These are phyloP conservation scores for Cyberlindnera maclurae DNA, from an alignment of 805 yeast genomes.

Conservation along the genomic window DNA sequence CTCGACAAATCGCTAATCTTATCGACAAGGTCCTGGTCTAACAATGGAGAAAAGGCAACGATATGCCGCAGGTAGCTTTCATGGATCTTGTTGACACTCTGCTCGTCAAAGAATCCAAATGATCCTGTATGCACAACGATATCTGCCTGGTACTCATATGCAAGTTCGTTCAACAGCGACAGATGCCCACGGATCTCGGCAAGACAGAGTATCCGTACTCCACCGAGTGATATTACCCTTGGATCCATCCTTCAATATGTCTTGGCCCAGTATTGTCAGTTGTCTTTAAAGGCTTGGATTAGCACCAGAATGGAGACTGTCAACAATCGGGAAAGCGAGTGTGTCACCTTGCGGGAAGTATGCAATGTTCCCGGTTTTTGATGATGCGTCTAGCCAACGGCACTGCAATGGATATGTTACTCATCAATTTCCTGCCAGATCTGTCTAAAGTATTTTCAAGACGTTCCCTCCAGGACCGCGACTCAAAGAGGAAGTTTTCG, in stretches of 20 bases:
- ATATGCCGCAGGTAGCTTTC: constrained; percentile 56
- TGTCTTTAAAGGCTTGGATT: too few species aligned
- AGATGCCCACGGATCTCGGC: constrained; percentile 55
- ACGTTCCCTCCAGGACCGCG: too few species aligned
- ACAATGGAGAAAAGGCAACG: constrained; percentile 56
- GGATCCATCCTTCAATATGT: constrained; percentile 9
- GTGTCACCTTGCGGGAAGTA: too few species aligned
- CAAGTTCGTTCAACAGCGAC: constrained; percentile 42
- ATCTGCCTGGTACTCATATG: constrained; percentile 38
- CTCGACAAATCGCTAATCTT: constrained; percentile 47
- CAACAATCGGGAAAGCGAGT: too few species aligned
- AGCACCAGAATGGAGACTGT: too few species aligned
- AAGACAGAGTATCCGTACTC: constrained; percentile 37
- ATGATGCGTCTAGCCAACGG: too few species aligned
- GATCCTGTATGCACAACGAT: constrained; percentile 67
- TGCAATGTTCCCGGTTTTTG: too few species aligned
- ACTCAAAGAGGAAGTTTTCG: too few species aligned
- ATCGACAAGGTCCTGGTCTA: constrained; percentile 41
- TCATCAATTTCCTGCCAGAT: too few species aligned
- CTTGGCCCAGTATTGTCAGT: too few species aligned
- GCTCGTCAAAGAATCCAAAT: constrained; percentile 66
- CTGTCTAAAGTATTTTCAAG: too few species aligned
- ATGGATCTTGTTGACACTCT: constrained; percentile 45
- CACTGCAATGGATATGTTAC: too few species aligned
- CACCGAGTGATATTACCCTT: constrained; percentile 22